Evolutionary conservation across 2,329 filamentous ascomycete species (phyloP).

Genomic region (Mycosphaerella arachidis): DNA sequence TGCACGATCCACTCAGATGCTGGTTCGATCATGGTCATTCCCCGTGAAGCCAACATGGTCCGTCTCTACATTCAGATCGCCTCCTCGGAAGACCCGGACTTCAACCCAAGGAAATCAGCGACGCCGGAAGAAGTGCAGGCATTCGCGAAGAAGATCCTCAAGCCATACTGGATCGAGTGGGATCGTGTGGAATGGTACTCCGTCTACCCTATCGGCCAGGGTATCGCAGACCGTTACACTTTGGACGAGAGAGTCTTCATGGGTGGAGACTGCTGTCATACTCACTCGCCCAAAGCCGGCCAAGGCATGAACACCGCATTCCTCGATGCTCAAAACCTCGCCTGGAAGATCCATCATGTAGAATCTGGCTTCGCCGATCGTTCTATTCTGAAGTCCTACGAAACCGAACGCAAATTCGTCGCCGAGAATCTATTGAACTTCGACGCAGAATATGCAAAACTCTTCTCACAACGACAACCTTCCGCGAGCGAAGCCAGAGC

Average conservation of each 20-base stretch:
- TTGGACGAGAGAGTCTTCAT: conserved; percentile 62
- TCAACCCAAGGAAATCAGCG: conserved; percentile 57
- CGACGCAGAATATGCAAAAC: conserved; percentile 81
- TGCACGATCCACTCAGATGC: conserved; percentile 63
- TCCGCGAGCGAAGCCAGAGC: conserved; percentile 68
- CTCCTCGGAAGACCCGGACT: conserved; percentile 58
- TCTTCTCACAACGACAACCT: conserved; percentile 77
- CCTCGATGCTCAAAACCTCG: conserved; percentile 72
- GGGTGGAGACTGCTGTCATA: conserved; percentile 62
- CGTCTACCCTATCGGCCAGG: conserved; percentile 62
- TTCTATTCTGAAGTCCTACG: conserved; percentile 75
- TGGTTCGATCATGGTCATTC: conserved; percentile 62
- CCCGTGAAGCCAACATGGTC: conserved; percentile 51
- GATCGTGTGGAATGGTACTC: conserved; percentile 64
- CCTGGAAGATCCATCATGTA: conserved; percentile 93
- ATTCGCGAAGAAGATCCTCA: conserved; percentile 54
- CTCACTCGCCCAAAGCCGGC: conserved; percentile 59
- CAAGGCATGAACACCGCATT: conserved; percentile 62
- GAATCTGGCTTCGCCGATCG: conserved; percentile 75
- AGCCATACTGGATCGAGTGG: conserved; percentile 59
- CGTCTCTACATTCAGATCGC: conserved; percentile 58
- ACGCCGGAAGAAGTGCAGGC: conserved; percentile 57
- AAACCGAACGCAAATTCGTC: conserved; percentile 76
- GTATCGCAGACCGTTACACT: conserved; percentile 61
- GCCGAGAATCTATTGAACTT: conserved; percentile 82